Conservation (phyloP, 1,284 basidiomycete species). For the Anthracocystis panici-leucophaei region DNA sequence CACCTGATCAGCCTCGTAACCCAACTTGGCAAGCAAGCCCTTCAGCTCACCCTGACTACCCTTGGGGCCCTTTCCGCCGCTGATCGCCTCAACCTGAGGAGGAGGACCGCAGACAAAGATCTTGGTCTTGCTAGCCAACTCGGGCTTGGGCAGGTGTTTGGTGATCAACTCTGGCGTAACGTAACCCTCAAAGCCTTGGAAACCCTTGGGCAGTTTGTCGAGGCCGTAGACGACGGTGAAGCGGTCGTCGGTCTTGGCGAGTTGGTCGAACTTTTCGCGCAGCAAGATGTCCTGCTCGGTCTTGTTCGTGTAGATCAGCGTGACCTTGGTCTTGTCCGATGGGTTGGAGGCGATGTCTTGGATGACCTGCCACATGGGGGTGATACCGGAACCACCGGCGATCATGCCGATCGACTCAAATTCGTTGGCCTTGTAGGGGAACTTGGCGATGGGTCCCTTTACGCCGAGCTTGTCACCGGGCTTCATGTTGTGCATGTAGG, state of each 20-base stretch:
- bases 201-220: constrained; percentile 80
- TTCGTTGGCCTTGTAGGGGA: constrained; percentile 68
- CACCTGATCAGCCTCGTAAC: constrained; percentile 66
- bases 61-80: constrained; percentile 66
- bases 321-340: constrained; percentile 95
- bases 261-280: constrained; percentile 80
- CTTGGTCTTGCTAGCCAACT: constrained; percentile 83
- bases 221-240: constrained; percentile 88
- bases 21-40: constrained; percentile 63
- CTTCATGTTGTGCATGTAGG: constrained; percentile 73
- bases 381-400: constrained; percentile 85
- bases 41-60: constrained; percentile 66
- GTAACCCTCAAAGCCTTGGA: constrained; percentile 73
- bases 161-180: constrained; percentile 80
- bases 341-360: constrained; percentile 70
- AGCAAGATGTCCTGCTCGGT: constrained; percentile 91
- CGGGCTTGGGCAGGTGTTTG: constrained; percentile 77
- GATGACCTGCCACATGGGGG: constrained; percentile 70
- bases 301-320: constrained; percentile 89
- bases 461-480: constrained; percentile 85
- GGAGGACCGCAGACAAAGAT: constrained; percentile 83
- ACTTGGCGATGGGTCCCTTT: constrained; percentile 76
- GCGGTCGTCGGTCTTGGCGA: constrained; percentile 67
- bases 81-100: constrained; percentile 64
- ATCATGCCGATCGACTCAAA: constrained; percentile 84